Conservation (phyloP, 345 rosid genomes). For the Cardamine resedifolia region DNA sequence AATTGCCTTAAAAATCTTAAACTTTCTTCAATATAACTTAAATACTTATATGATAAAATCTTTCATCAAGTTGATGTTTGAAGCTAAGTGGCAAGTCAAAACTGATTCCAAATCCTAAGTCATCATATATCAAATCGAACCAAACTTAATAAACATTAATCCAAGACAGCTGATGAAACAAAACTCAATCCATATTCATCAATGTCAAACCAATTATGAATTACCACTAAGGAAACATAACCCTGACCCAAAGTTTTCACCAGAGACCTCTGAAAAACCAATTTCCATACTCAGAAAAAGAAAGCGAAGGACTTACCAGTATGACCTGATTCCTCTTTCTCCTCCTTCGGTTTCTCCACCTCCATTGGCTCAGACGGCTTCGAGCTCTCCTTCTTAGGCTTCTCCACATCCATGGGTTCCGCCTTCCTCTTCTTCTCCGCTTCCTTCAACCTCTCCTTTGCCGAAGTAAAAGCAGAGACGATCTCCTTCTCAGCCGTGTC, state of each 20-base stretch:
- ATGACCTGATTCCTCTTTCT: slow-evolving; percentile 1
- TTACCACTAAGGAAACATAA: no score
- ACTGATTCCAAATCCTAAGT: background rate
- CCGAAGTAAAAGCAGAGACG: slow-evolving; percentile 43
- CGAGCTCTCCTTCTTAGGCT: slow-evolving; percentile 25
- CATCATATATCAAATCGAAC: background rate
- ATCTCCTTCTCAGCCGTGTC: slow-evolving; percentile 69
- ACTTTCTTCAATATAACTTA: background rate
- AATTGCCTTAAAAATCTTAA: background rate
- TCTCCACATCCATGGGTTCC: slow-evolving; percentile 29
- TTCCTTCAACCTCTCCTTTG: slow-evolving; percentile 41
- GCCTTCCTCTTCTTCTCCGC: slow-evolving; percentile 30
- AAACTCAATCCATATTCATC: background rate
- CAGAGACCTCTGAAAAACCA: background rate
- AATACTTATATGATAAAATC: background rate
- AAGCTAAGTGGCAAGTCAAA: background rate
- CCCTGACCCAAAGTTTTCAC: background rate
- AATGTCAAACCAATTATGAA: no score
- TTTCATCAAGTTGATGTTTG: background rate
- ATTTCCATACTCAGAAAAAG: background rate
- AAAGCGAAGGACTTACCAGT: slow-evolving; percentile 14
- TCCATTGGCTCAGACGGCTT: slow-evolving; percentile 13
- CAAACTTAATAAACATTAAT: background rate
- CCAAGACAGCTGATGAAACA: background rate
- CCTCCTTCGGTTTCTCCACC: slow-evolving; percentile 33